phyloP scores from a whole-genome alignment of 1,284 basidiomycete genomes.

The Leccinum subspadiceum region DNA sequence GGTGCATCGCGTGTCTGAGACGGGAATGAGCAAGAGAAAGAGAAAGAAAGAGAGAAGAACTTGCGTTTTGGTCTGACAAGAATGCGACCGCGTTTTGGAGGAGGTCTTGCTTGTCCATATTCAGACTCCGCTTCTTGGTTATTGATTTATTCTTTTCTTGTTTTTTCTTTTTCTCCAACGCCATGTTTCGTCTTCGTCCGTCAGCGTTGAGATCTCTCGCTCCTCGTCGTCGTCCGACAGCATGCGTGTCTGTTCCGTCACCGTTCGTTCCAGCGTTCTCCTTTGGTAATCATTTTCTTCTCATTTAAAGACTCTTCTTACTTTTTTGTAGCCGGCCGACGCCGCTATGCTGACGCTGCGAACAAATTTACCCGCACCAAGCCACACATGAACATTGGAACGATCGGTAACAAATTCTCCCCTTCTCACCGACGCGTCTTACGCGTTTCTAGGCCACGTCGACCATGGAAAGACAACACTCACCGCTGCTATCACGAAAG shows the following conservation, averaged over 20 bases:
- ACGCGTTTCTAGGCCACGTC: slow-evolving; percentile 66
- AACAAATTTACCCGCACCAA: slow-evolving; percentile 80
- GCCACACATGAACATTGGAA: slow-evolving; percentile 97
- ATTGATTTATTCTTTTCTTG: not conserved
- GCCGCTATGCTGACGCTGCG: slow-evolving; percentile 74
- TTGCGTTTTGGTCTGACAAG: slow-evolving; percentile 73
- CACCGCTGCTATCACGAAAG: slow-evolving; percentile 98
- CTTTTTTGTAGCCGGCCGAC: slow-evolving; percentile 21
- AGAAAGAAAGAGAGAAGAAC: slow-evolving; percentile 6
- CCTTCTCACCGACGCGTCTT: slow-evolving; percentile 15
- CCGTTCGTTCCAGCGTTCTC: slow-evolving; percentile 1
- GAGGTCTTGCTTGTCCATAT: slow-evolving; percentile 65
- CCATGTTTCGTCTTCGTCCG: slow-evolving; percentile 20
- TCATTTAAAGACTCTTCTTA: slow-evolving; percentile 3
- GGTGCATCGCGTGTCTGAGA: slow-evolving; percentile 70
- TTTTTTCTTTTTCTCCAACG: slow-evolving; percentile 10
- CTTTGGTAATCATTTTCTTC: slow-evolving; percentile 18
- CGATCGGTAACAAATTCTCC: slow-evolving; percentile 59
- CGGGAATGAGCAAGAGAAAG: not conserved
- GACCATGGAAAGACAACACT: slow-evolving; percentile 97
- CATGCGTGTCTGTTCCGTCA: slow-evolving; percentile 21
- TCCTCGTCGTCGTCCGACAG: slow-evolving; percentile 35
- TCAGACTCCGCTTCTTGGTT: slow-evolving; percentile 23
- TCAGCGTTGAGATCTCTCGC: slow-evolving; percentile 5
- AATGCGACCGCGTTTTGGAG: slow-evolving; percentile 80